phyloP scores from a whole-genome alignment of 2,329 filamentous ascomycete genomes.

The Aureobasidium uvarum region DNA sequence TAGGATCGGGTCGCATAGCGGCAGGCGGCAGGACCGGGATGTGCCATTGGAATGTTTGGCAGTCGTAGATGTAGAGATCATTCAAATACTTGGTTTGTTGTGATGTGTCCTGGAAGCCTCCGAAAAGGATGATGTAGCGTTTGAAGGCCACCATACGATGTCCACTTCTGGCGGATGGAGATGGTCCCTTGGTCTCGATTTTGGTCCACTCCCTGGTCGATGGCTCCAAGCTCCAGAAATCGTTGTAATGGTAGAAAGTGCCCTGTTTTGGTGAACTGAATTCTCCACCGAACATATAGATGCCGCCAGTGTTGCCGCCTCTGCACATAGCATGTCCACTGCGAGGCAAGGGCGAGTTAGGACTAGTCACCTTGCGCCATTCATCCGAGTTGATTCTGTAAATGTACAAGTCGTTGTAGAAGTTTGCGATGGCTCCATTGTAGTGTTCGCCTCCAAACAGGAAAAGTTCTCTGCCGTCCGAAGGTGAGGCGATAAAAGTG shows the following conservation, averaged over 20 bases:
- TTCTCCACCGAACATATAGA: constrained; percentile 94
- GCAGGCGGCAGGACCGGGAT: constrained; percentile 71
- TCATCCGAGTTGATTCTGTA: constrained; percentile 79
- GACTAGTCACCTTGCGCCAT: constrained; percentile 86
- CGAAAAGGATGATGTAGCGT: constrained; percentile 93
- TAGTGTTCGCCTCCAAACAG: constrained; percentile 95
- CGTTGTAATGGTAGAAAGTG: constrained; percentile 98
- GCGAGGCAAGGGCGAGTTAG: constrained; percentile 85
- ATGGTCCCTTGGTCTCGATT: constrained; percentile 75
- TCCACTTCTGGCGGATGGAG: constrained; percentile 80
- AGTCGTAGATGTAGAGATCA: constrained; percentile 96
- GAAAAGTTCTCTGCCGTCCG: constrained; percentile 82
- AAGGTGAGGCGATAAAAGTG: constrained; percentile 79
- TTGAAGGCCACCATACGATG: constrained; percentile 91
- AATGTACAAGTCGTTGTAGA: constrained; percentile 66
- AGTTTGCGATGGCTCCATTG: constrained; percentile 78
- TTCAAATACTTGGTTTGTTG: constrained; percentile 91
- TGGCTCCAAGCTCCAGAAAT: constrained; percentile 93
- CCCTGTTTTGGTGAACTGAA: constrained; percentile 97
- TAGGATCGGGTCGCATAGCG: constrained; percentile 81
- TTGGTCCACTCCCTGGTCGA: constrained; percentile 84
- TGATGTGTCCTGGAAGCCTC: constrained; percentile 95
- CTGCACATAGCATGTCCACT: constrained; percentile 95
- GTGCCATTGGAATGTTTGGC: constrained; percentile 79
- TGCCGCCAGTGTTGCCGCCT: constrained; percentile 76